Conservation (phyloP, 2,329 filamentous ascomycete genomes). For the Shiraia bambusicola region DNA sequence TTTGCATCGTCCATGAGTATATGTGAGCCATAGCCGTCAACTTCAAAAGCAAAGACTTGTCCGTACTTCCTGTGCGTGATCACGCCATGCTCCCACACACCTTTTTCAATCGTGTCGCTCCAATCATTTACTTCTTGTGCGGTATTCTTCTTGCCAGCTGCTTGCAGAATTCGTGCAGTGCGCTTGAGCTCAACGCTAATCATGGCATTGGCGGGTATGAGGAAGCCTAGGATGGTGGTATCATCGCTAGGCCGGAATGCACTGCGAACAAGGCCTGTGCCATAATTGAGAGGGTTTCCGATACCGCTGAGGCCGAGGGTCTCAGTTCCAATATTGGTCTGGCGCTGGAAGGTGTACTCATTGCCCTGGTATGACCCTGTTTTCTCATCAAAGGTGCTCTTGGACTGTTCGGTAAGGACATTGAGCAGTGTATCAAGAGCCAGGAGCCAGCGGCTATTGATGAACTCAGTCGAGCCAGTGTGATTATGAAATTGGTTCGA, state of each 20-base stretch:
- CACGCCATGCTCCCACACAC: constrained; percentile 82
- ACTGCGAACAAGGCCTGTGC: constrained; percentile 82
- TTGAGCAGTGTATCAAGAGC: constrained; percentile 74
- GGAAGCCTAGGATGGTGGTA: constrained; percentile 88
- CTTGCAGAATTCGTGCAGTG: constrained; percentile 68
- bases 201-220: constrained; percentile 95
- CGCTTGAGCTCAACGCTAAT: constrained; percentile 86
- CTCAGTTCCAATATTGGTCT: constrained; percentile 81
- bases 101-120: constrained; percentile 67
- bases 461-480: constrained; percentile 74
- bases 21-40: constrained; percentile 80
- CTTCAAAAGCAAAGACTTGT: constrained; percentile 81
- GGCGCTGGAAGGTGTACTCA: constrained; percentile 82
- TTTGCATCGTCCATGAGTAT: constrained; percentile 92
- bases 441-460: constrained; percentile 74
- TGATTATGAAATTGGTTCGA: constrained; percentile 83
- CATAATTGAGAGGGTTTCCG: constrained; percentile 86
- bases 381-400: constrained; percentile 73
- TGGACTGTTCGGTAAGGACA: constrained; percentile 76
- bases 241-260: constrained; percentile 96
- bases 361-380: constrained; percentile 68
- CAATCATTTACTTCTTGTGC: constrained; percentile 56
- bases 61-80: constrained; percentile 74
- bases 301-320: constrained; percentile 79
- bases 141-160: constrained; percentile 57